Conservation (phyloP, 2,329 filamentous ascomycete species). For the Incumbomyces lentus region DNA sequence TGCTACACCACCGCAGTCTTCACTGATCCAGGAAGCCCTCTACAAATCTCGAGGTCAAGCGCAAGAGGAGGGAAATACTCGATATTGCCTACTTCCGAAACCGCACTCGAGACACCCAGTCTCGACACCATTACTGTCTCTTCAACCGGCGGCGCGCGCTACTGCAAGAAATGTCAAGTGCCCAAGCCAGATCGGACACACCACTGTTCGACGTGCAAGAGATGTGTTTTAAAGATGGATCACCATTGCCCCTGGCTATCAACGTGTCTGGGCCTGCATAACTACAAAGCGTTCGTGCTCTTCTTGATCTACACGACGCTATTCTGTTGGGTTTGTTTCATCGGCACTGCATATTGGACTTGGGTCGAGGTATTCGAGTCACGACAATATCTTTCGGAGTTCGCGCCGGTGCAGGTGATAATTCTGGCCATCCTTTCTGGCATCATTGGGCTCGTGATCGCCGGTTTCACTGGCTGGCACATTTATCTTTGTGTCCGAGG, state of each 20-base stretch:
- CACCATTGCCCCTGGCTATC: slow-evolving; percentile 98
- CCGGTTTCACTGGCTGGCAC: slow-evolving; percentile 87
- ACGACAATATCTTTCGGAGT: slow-evolving; percentile 54
- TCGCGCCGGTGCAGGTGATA: slow-evolving; percentile 85
- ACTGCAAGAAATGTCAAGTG: slow-evolving; percentile 94
- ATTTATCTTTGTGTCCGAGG: slow-evolving; percentile 66
- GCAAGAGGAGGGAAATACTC: slow-evolving; percentile 49
- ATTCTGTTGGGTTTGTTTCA: slow-evolving; percentile 74
- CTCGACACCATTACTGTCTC: slow-evolving; percentile 83
- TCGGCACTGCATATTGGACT: slow-evolving; percentile 68
- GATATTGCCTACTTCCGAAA: slow-evolving; percentile 64
- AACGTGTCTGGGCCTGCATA: slow-evolving; percentile 83
- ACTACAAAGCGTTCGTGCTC: slow-evolving; percentile 90
- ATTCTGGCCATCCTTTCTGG: slow-evolving; percentile 76
- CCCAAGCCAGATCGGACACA: slow-evolving; percentile 92
- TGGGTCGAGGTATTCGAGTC: slow-evolving; percentile 70
- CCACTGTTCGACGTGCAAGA: slow-evolving; percentile 89
- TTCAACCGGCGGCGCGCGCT: slow-evolving; percentile 73
- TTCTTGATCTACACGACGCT: slow-evolving; percentile 83
- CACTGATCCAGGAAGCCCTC: slow-evolving; percentile 67
- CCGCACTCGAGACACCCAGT: slow-evolving; percentile 29
- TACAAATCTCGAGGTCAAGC: slow-evolving; percentile 19
- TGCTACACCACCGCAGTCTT: slow-evolving; percentile 91
- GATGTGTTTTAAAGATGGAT: slow-evolving; percentile 98
- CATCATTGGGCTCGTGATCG: slow-evolving; percentile 81